Evolutionary conservation across 371 early-diverging fungal species (phyloP).

Genomic region (Circinella umbellata): DNA sequence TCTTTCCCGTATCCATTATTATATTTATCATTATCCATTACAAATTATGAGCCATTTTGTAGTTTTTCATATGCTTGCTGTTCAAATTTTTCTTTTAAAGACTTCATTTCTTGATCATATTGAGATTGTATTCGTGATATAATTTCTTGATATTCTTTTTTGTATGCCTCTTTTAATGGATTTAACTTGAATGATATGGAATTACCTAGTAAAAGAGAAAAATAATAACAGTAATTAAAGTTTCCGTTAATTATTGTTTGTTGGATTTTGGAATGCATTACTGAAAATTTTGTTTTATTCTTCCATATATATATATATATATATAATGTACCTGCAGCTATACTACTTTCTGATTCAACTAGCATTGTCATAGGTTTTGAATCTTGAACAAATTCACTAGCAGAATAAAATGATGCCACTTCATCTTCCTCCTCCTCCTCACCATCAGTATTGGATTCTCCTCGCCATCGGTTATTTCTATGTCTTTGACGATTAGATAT

Average conservation of each 20-base stretch:
- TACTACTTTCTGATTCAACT: neutral
- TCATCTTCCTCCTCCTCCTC: constrained; percentile 6
- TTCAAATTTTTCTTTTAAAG: constrained; percentile 2
- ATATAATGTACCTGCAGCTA: neutral
- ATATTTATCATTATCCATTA: neutral
- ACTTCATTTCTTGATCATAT: constrained; percentile 7
- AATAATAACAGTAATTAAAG: neutral
- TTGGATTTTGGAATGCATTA: neutral
- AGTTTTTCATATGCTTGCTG: constrained; percentile 4
- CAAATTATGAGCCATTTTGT: neutral
- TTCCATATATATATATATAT: neutral
- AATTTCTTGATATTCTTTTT: constrained; percentile 11
- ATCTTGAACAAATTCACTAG: constrained; percentile 6
- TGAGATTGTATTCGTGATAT: neutral
- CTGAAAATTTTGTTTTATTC: neutral
- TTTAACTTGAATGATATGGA: neutral
- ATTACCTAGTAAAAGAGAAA: neutral
- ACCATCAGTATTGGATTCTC: neutral
- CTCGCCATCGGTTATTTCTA: neutral
- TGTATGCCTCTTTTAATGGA: neutral
- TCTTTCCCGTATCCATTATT: no score
- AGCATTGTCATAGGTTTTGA: neutral
- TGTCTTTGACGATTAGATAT: neutral
- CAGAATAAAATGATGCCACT: constrained; percentile 13
- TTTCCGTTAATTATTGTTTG: neutral